These are phyloP conservation scores for Hypoxylon rickii DNA, from an alignment of 495 filamentous ascomycete genomes.

Conservation along the genomic window DNA sequence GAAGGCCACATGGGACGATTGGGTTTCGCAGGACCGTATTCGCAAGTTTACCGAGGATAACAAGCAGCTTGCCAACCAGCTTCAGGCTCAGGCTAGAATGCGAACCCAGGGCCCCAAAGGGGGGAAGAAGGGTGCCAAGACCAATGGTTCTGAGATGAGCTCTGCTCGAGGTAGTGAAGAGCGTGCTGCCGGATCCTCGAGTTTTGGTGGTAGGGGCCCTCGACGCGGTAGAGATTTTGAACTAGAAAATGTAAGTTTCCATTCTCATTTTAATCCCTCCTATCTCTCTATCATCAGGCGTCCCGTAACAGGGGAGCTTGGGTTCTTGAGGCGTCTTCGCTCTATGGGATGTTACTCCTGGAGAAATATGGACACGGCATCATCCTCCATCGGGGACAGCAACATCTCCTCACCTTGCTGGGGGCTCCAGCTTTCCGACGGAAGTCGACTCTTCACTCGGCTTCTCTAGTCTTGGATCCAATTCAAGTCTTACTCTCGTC, in stretches of 20 bases:
- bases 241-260: conserved; percentile 76
- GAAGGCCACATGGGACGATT: conserved; percentile 99
- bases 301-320: too few relatives aligned
- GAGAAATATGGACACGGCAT: too few relatives aligned
- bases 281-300: conserved; percentile 5
- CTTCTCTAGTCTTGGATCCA: too few relatives aligned
- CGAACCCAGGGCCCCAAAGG: conserved; percentile 52
- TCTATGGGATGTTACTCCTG: too few relatives aligned
- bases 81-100: conserved; percentile 62
- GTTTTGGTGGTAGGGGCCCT: conserved; percentile 68
- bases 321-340: too few relatives aligned
- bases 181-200: conserved; percentile 68
- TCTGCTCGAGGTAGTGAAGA: conserved; percentile 88
- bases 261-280: conserved; percentile 30
- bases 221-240: conserved; percentile 74
- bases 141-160: conserved; percentile 72
- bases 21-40: conserved; percentile 92
- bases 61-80: conserved; percentile 74
- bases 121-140: conserved; percentile 60
- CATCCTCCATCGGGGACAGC: too few relatives aligned
- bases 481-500: too few relatives aligned
- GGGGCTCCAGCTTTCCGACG: too few relatives aligned
- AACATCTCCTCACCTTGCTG: too few relatives aligned
- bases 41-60: conserved; percentile 95
- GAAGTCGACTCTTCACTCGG: too few relatives aligned